Evolutionary conservation across 225 moss, liverwort and hornwort species (phyloP), one percentile per base, ranked within the genome.

Genomic region (Lunularia cruciata): DNA sequence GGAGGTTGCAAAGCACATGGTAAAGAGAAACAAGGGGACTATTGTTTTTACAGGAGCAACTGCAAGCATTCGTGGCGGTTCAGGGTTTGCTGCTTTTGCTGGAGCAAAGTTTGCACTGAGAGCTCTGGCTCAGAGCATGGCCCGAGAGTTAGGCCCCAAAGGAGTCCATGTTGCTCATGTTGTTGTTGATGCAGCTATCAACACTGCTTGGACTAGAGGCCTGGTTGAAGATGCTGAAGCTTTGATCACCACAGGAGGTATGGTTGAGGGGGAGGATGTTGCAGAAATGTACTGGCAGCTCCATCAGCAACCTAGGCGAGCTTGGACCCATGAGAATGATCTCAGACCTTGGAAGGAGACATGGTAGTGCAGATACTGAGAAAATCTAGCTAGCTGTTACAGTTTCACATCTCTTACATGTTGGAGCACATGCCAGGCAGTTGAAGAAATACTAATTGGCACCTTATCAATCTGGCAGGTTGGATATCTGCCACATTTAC

Each of bases 11-110:
- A 85, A 87, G 83, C 75, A 73, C 55, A 87, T 87, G 89, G 77
- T 87, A 18, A 63, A 36, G 33, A 83, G 85, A 52, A 83, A 85
- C 12, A 63, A 63, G 40, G 89, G 89, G 57, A 89, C 87, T 22
- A 83, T 89, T 40, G 67, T 89, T 73, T 89, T 89, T 75, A 89
- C 89, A 0, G 89, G 89, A 49, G 89, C 89, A 63, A 89, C 89
- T 23, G 89, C 89, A n/a, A 89, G 89, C 63, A 26, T 89, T 22
- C 74, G 89, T 62, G 89, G 89, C 51, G 89, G 83, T 25, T 77
- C 63, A 34, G 89, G 89, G n/a, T 89, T 52, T 47, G 83, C 89
- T 62, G 89, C 87, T 38, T 90, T 90, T 53, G 71, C 80, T 22
- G 80, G 76, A n/a, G 81, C 69, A 16, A 81, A 81, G 36, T 81